These are phyloP conservation scores for Dryadomyces sulphureus DNA, from an alignment of 2,329 filamentous ascomycete species.

Conservation along the genomic window DNA sequence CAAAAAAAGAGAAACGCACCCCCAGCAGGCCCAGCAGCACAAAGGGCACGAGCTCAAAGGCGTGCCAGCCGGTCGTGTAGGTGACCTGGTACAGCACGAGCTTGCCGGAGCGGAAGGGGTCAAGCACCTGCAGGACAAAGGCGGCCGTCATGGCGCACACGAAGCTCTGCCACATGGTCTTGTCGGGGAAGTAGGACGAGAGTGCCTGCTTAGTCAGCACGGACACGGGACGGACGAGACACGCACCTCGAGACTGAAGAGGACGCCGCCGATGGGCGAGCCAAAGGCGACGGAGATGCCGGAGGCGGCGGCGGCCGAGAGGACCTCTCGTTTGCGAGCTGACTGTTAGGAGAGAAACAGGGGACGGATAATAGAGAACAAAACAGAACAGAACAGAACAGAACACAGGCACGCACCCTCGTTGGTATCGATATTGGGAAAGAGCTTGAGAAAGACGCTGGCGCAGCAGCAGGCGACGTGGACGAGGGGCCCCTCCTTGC, in stretches of 20 bases:
- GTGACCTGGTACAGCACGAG: constrained; percentile 93
- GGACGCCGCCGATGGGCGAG: constrained; percentile 81
- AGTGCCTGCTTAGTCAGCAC: constrained; percentile 44
- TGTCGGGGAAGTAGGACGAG: constrained; percentile 95
- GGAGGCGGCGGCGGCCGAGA: constrained; percentile 83
- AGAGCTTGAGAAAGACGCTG: constrained; percentile 84
- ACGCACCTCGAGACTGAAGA: constrained; percentile 79
- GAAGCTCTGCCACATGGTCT: constrained; percentile 99
- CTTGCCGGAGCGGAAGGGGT: constrained; percentile 90
- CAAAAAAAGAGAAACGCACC: constrained; percentile 20
- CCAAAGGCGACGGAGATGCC: constrained; percentile 92
- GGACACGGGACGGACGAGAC: constrained; percentile 2
- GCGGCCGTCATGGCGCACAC: constrained; percentile 99
- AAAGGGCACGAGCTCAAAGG: constrained; percentile 85
- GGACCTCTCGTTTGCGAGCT: constrained; percentile 84
- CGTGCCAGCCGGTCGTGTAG: constrained; percentile 84
- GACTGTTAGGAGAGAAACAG: not conserved
- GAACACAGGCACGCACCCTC: constrained; percentile 45
- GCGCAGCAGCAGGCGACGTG: constrained; percentile 96
- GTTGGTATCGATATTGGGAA: constrained; percentile 66
- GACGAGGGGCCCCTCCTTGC: constrained; percentile 89
- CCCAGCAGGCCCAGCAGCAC: constrained; percentile 74
- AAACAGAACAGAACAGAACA: not conserved
- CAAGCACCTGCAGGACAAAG: constrained; percentile 79
- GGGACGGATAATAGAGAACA: too few relatives aligned